Percentiles rank a stretch among this genome's conserved stretches.
Evolutionary conservation across 2,329 filamentous ascomycete genomes (phyloP).

Genomic region (Hirsutella minnesotensis): DNA sequence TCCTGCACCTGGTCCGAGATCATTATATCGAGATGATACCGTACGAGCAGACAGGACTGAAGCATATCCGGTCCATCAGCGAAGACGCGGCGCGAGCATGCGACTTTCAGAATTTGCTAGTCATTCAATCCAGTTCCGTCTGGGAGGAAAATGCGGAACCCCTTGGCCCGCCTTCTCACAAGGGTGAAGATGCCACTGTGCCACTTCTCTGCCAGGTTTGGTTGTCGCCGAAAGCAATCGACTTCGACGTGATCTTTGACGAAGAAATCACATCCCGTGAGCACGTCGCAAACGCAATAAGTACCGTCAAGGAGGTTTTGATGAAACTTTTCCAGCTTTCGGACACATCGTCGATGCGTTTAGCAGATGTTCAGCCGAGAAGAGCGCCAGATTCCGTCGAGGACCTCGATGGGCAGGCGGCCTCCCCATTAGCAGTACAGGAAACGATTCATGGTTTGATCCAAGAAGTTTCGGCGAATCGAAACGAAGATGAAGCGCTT

Average conservation of each 20-base stretch:
- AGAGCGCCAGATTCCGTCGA: not conserved
- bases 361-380: not conserved
- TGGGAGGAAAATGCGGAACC: not conserved
- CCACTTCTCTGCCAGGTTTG: constrained; percentile 1
- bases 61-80: not conserved
- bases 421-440: not conserved
- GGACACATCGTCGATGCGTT: not conserved
- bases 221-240: not conserved
- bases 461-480: not conserved
- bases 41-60: constrained; percentile 3
- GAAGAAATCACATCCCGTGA: not conserved
- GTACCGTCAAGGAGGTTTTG: not conserved
- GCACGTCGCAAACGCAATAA: not conserved
- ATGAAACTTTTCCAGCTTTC: not conserved
- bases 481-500: not conserved
- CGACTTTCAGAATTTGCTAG: constrained; percentile 2
- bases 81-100: not conserved
- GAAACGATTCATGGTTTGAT: not conserved
- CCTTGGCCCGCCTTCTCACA: not conserved
- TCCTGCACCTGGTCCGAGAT: constrained; percentile 9
- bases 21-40: constrained; percentile 8
- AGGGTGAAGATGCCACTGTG: constrained; percentile 1
- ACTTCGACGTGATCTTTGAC: constrained; percentile 1
- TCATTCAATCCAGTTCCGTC: not conserved
- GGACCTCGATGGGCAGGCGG: not conserved